Conservation (phyloP, 2,329 filamentous ascomycete genomes). For the Sordariomycetes sp. region DNA sequence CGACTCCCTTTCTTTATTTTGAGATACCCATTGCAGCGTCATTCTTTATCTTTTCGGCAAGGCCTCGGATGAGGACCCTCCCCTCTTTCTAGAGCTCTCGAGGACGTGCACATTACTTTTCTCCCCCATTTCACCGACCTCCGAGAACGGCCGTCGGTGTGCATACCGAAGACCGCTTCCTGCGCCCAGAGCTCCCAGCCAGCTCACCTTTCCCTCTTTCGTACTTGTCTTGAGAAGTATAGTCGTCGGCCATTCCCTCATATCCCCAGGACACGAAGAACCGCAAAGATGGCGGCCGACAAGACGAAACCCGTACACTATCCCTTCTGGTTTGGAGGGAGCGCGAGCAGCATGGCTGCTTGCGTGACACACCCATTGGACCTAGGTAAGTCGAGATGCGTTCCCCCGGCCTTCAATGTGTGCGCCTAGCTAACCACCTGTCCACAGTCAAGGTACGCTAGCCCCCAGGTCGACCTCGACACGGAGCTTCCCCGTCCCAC, state of each 20-base stretch:
- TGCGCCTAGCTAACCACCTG: slow-evolving; percentile 12
- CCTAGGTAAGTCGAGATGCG: slow-evolving; percentile 51
- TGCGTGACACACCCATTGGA: slow-evolving; percentile 89
- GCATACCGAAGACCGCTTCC: too few species aligned
- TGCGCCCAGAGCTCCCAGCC: too few species aligned
- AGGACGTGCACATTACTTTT: too few species aligned
- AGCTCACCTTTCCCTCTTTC: too few species aligned
- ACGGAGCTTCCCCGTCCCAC: slow-evolving; percentile 1
- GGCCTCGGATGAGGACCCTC: too few species aligned
- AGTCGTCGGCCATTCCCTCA: not conserved
- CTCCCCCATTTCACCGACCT: too few species aligned
- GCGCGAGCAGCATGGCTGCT: slow-evolving; percentile 83
- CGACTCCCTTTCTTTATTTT: too few species aligned
- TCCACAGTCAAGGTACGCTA: slow-evolving; percentile 38
- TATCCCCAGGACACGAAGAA: not conserved
- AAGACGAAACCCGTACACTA: slow-evolving; percentile 35
- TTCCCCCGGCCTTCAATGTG: not conserved
- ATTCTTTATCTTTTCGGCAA: too few species aligned
- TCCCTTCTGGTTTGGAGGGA: slow-evolving; percentile 95
- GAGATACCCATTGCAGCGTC: too few species aligned
- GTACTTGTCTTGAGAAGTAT: too few species aligned
- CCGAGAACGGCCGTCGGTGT: too few species aligned
- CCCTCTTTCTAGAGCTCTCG: too few species aligned
- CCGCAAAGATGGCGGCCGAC: not conserved
- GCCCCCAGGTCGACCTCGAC: not conserved